Evolutionary conservation across 2,329 filamentous ascomycete species (phyloP).

Genomic region (Microdochium trichocladiopsis): DNA sequence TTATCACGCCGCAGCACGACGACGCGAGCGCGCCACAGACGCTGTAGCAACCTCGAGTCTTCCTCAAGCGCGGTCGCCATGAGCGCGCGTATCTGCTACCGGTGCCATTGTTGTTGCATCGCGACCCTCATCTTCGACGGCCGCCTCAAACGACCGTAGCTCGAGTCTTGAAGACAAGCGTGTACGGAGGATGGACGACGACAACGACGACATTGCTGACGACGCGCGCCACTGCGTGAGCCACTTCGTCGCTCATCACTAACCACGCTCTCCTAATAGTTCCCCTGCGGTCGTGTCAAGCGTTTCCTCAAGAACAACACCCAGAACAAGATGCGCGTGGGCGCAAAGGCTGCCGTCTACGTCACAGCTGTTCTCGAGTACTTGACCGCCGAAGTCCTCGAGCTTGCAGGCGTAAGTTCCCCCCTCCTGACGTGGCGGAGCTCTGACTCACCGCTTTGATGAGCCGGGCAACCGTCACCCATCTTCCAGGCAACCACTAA

Average conservation of each 20-base stretch:
- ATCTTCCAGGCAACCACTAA: slow-evolving; percentile 3
- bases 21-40: too few relatives aligned
- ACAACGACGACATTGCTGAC: background rate
- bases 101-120: too few relatives aligned
- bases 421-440: slow-evolving; percentile 2
- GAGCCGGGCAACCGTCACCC: slow-evolving; percentile 4
- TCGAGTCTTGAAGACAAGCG: too few relatives aligned
- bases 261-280: slow-evolving; percentile 45
- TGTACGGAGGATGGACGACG: background rate
- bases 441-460: slow-evolving; percentile 4
- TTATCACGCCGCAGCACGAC: too few relatives aligned
- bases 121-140: too few relatives aligned
- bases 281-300: slow-evolving; percentile 99
- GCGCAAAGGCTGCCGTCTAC: slow-evolving; percentile 96
- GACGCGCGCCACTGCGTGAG: slow-evolving; percentile 1
- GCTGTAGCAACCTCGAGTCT: too few relatives aligned
- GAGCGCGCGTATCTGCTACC: too few relatives aligned
- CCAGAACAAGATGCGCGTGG: slow-evolving; percentile 99
- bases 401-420: slow-evolving; percentile 76
- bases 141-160: too few relatives aligned
- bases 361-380: slow-evolving; percentile 98
- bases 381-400: slow-evolving; percentile 93
- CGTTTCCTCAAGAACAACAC: slow-evolving; percentile 99
- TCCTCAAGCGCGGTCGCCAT: too few relatives aligned
- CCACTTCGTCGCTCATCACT: slow-evolving; percentile 3